Base-by-base conservation (phyloP, 345 rosid genomes). In the Eucalyptus regnans region DNA sequence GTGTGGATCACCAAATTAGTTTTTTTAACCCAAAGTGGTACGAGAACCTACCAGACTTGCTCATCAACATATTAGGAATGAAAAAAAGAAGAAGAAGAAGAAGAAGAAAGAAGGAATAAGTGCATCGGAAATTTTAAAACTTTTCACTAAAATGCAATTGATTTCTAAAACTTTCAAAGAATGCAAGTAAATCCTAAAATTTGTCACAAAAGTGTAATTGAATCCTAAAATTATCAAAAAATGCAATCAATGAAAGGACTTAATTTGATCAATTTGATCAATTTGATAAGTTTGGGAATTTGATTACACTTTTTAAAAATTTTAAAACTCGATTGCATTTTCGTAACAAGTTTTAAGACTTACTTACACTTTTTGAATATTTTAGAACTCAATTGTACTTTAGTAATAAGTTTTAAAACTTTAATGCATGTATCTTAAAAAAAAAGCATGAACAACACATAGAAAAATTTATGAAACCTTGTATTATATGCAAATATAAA, bases 91-190 rank as follows among this genome's bases (percentile, higher is more conserved):
- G 33, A 33, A 33, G 33, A 33, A 33, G 33, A 33, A 33, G 33
- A 33, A 33, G 33, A 33, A 2, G 2, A 0, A 60, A 60, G 1
- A 56, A 23, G 0, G 5, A 56, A 56, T 56, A 56, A 56, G 0
- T 23, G 62, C 12, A 22, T 1, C 2, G 6, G 0, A 9, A 23
- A 6, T 56, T 12, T 56, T 56, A 56, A 56, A 56, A 56, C 29
- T 0, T 56, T 9, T 56, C 1, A 56, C 1, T 22, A 0, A 20
- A 56, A 6, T 56, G 29, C 1, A 49, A 49, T 49, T 49, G 13
- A 9, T 1, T 56, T 0, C 6, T 56, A 23, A 22, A 56, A 56
- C 3, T 56, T 56, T 22, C 11, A 56, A 56, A 56, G 8, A 56
- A 56, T 23, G 6, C 1, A 52, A 9, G 11, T 56, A 56, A 56